These are phyloP conservation scores for Starmerella asiatica DNA, from an alignment of 805 yeast genomes.

Conservation along the genomic window DNA sequence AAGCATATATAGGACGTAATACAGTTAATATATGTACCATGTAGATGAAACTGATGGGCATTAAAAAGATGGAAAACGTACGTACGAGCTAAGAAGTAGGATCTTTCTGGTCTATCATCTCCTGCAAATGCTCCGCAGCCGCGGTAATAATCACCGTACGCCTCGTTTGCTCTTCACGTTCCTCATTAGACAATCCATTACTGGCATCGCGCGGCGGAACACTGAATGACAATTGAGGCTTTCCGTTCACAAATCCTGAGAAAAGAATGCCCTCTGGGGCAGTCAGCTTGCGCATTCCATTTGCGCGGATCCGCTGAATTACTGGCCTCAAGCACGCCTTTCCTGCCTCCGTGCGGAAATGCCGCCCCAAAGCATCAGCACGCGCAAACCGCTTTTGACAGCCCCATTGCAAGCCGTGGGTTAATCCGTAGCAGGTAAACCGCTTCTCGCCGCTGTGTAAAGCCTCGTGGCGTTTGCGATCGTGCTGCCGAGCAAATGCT, in stretches of 20 bases:
- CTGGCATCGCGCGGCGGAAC: conserved; percentile 3
- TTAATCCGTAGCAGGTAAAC: conserved; percentile 52
- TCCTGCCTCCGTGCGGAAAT: conserved; percentile 64
- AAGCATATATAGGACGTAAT: not conserved
- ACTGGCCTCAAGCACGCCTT: conserved; percentile 53
- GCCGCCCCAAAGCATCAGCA: conserved; percentile 65
- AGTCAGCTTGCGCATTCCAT: conserved; percentile 10
- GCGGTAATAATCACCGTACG: conserved; percentile 22
- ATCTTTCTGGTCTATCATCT: not conserved
- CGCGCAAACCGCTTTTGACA: conserved; percentile 63
- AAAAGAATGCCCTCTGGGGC: conserved; percentile 22
- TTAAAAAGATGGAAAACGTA: too few species aligned
- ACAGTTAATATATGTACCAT: not conserved
- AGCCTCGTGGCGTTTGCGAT: conserved; percentile 59
- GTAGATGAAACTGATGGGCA: too few species aligned
- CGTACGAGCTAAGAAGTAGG: too few species aligned
- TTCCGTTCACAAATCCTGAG: conserved; percentile 13
- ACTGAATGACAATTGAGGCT: conserved; percentile 16
- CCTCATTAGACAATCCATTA: conserved; percentile 3
- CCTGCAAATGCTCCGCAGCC: conserved; percentile 19
- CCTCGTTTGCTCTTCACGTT: conserved; percentile 20
- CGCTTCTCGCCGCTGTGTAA: conserved; percentile 62
- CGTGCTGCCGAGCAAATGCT: conserved; percentile 66
- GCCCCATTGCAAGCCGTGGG: conserved; percentile 40
- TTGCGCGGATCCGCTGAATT: conserved; percentile 35